Evolutionary conservation across 2,329 filamentous ascomycete genomes (phyloP), one percentile per base, ranked within the genome.

Genomic region (Fusarium sp.): DNA sequence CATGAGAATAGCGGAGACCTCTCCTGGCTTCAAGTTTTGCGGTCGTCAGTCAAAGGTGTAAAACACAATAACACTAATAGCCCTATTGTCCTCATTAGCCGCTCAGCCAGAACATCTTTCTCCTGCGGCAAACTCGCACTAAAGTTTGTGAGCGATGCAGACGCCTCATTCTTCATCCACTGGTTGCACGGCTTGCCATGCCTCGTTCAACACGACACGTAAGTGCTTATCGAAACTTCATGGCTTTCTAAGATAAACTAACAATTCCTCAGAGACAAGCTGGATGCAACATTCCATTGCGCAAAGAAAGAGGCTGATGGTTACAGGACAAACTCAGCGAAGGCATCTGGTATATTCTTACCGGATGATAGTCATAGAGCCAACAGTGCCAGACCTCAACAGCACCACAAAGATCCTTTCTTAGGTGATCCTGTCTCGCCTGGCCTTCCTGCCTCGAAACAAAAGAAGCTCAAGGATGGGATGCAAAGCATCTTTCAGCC

Each of bases 381-480:
- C 49, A 33, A 35, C 28, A 23, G 30, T 38, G 43, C 40, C 13
- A 65, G 52, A 5, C 16, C 49, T 23, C 64, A 49, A 15, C 38
- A 23, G n/a, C 37, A 35, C 19, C 52, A 35, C 19, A 56, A 50
- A 40, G 61, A 71, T 35, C 69, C 63, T 25, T 71, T 75, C 32
- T 25, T 65, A 38, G 64, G 53, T 25, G 56, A 67, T 10, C 64
- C 58, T 33, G 60, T 37, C 35, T 65, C 59, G 21, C 54, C 58
- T 35, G 57, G 42, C 16, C 50, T 23, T 56, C 11, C 37, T 37
- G 23, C 12, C 19, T 30, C 28, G n/a, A 40, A 38, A 32, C 50
- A 59, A 18, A 43, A 43, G n/a, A 80, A 77, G 33, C 68, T 81
- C 38, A 80, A 76, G 42, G 79, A 81, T 43, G 76, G 42, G 32